A percentile compares a stretch with the other conserved stretches of the same genome.
These are phyloP conservation scores for Digitaria exilis DNA, from an alignment of 202 grass and related monocot species.

Conservation along the genomic window DNA sequence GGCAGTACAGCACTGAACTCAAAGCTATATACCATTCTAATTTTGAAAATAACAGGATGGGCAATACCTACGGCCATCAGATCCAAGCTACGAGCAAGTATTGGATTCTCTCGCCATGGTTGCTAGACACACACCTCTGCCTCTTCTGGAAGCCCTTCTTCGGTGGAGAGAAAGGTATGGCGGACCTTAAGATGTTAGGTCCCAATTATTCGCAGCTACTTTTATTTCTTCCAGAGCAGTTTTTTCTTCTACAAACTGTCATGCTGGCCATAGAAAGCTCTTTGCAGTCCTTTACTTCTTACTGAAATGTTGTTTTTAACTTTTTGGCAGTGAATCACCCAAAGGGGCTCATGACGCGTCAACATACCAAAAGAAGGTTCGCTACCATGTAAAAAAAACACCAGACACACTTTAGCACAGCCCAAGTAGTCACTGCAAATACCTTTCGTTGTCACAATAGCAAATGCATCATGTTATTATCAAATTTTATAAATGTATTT, in stretches of 20 bases:
- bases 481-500: constrained; percentile 33
- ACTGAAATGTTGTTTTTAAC: constrained; percentile 48
- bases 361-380: constrained; percentile 97
- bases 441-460: constrained; percentile 16
- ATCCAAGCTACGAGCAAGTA: constrained; percentile 97
- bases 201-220: neutral
- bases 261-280: neutral
- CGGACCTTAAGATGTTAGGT: neutral
- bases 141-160: constrained; percentile 98
- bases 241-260: neutral
- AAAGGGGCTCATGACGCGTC: constrained; percentile 94
- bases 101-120: constrained; percentile 98
- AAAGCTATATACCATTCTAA: neutral
- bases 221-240: neutral
- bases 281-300: constrained; percentile 32
- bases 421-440: too few relatives aligned
- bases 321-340: constrained; percentile 76
- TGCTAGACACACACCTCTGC: constrained; percentile 90
- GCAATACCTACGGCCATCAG: constrained; percentile 86
- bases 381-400: constrained; percentile 41
- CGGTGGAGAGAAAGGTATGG: constrained; percentile 93
- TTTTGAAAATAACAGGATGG: constrained; percentile 67
- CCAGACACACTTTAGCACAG: neutral
- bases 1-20: neutral
- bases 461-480: constrained; percentile 25